A percentile compares a stretch with the other conserved stretches of the same genome.
Conservation (phyloP, 495 filamentous ascomycete species). For the Aspergillus coremiiformis region DNA sequence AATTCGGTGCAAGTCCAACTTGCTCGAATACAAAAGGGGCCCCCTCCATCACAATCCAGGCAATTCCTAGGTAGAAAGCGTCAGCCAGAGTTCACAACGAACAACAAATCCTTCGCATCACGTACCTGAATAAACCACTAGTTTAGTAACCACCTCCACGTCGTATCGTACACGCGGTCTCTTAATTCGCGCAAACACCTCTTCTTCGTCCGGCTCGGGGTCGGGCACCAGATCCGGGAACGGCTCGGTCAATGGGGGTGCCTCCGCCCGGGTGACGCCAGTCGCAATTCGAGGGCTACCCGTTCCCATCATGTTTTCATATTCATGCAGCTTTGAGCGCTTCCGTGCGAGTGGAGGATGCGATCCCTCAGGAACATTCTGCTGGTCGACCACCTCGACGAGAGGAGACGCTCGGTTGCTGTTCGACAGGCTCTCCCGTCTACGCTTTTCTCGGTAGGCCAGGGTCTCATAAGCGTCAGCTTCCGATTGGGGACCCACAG, state of each 20-base stretch:
- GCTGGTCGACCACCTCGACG: conserved; percentile 11
- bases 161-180: conserved; percentile 91
- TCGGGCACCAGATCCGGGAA: conserved; percentile 27
- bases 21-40: conserved; percentile 61
- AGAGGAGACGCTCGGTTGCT: conserved; percentile 22
- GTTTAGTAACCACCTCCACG: conserved; percentile 92
- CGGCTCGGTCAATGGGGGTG: conserved; percentile 21
- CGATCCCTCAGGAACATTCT: conserved; percentile 5
- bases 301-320: conserved; percentile 64
- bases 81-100: not conserved
- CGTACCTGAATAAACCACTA: conserved; percentile 90
- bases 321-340: conserved; percentile 47
- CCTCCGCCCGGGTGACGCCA: conserved; percentile 19
- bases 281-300: conserved; percentile 30
- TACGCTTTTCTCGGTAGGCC: conserved; percentile 78
- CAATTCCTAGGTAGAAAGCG: conserved; percentile 58
- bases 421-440: conserved; percentile 61
- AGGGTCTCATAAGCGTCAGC: conserved; percentile 94
- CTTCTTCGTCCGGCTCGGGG: conserved; percentile 53
- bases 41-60: conserved; percentile 60
- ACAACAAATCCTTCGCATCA: conserved; percentile 1
- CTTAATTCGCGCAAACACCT: conserved; percentile 78
- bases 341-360: conserved; percentile 17
- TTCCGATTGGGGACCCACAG: conserved; percentile 87
- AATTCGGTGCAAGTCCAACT: conserved; percentile 46